Percentiles rank a stretch among this genome's conserved stretches.
These are phyloP conservation scores for Penicillium capsulatum DNA, from an alignment of 2,329 filamentous ascomycete species.

Conservation along the genomic window DNA sequence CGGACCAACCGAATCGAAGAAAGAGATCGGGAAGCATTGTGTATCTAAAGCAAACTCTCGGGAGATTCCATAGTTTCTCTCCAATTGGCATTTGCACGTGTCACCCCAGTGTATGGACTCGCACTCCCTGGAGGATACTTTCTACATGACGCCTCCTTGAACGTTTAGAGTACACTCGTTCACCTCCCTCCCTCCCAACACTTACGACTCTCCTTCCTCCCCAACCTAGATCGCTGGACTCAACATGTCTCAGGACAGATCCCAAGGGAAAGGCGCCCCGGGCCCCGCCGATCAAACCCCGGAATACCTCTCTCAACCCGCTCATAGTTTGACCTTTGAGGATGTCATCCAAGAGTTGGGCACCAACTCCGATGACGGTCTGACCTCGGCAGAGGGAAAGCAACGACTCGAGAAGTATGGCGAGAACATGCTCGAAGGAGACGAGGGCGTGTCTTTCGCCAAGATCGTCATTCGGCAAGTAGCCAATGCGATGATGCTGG, in stretches of 20 bases:
- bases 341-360: slow-evolving; percentile 53
- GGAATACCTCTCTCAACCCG: slow-evolving; percentile 55
- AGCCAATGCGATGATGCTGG: slow-evolving; percentile 66
- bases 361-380: slow-evolving; percentile 55
- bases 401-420: slow-evolving; percentile 55
- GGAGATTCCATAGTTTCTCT: slow-evolving; percentile 10
- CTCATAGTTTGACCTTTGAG: slow-evolving; percentile 57
- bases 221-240: slow-evolving; percentile 2
- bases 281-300: slow-evolving; percentile 35
- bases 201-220: neutral
- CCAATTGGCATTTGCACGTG: slow-evolving; percentile 6
- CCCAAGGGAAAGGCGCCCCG: slow-evolving; percentile 11
- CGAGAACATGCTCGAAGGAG: slow-evolving; percentile 63
- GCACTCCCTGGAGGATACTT: slow-evolving; percentile 28
- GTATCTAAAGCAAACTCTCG: slow-evolving; percentile 11
- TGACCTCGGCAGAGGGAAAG: slow-evolving; percentile 53
- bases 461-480: slow-evolving; percentile 65
- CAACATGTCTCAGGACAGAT: slow-evolving; percentile 20
- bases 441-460: slow-evolving; percentile 60
- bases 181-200: neutral
- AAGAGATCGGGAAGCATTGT: slow-evolving; percentile 8
- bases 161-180: slow-evolving; percentile 11
- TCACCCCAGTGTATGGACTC: slow-evolving; percentile 31
- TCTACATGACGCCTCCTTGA: slow-evolving; percentile 34
- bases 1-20: slow-evolving; percentile 1